Evolutionary conservation across 305 asterid genomes (phyloP).

Genomic region (Fraxinus dipetala): DNA sequence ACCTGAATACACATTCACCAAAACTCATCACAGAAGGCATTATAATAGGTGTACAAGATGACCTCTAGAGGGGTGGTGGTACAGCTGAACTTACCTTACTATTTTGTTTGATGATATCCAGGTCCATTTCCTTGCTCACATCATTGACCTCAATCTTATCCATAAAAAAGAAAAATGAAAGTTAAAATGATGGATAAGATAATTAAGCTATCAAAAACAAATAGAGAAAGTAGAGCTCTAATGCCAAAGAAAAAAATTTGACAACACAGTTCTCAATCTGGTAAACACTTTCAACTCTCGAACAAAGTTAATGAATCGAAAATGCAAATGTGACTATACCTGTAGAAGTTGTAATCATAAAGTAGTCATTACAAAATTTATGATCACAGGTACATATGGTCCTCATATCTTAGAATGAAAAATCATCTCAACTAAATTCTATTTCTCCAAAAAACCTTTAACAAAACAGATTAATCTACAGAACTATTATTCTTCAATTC

Average conservation of each 20-base stretch:
- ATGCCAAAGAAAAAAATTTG: background rate
- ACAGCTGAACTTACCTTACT: slow-evolving; percentile 54
- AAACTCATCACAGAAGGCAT: slow-evolving; percentile 20
- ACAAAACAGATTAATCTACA: background rate
- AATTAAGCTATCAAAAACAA: slow-evolving; percentile 9
- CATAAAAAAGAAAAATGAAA: slow-evolving; percentile 24
- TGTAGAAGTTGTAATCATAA: background rate
- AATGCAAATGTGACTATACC: background rate
- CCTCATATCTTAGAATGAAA: background rate
- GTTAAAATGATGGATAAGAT: slow-evolving; percentile 17
- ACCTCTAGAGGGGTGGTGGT: slow-evolving; percentile 9
- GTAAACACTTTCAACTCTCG: background rate
- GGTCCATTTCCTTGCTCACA: slow-evolving; percentile 99
- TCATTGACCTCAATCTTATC: slow-evolving; percentile 93
- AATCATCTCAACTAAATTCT: background rate
- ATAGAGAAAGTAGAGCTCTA: slow-evolving; percentile 2
- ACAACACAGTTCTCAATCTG: background rate
- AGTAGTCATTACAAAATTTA: background rate
- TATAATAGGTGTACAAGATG: slow-evolving; percentile 5
- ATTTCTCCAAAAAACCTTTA: background rate
- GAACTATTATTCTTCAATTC: background rate
- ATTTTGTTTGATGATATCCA: slow-evolving; percentile 95
- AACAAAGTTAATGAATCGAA: background rate
- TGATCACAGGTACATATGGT: background rate
- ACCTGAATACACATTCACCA: slow-evolving; percentile 51